A percentile compares a stretch with the other conserved stretches of the same genome.
These are phyloP conservation scores for Zygnema cylindricum DNA, from an alignment of 139 green algal species.

Conservation along the genomic window DNA sequence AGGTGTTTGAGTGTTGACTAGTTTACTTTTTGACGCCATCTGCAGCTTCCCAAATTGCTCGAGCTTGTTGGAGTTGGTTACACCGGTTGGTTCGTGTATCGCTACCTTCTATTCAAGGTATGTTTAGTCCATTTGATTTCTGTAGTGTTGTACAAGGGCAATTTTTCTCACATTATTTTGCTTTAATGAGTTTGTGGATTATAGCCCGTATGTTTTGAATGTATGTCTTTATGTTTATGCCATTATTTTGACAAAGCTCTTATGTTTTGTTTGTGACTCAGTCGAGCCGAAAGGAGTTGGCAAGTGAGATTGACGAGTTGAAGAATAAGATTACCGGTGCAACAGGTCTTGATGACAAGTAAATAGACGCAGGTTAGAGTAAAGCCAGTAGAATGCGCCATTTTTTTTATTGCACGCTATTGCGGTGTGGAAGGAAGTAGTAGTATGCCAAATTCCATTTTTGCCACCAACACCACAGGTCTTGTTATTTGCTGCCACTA, in stretches of 20 bases:
- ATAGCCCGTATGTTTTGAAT: not conserved
- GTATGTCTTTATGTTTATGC: slow-evolving; percentile 21
- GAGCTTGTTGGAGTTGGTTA: slow-evolving; percentile 98
- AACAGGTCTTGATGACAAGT: not conserved
- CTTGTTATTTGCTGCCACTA: not conserved
- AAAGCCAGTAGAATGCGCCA: not conserved
- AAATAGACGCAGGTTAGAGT: not conserved
- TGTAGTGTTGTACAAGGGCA: too few relatives aligned
- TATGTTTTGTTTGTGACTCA: too few relatives aligned
- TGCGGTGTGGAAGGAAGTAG: not conserved
- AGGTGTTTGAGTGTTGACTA: too few relatives aligned
- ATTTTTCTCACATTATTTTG: too few relatives aligned
- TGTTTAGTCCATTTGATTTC: too few relatives aligned
- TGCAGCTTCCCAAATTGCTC: slow-evolving; percentile 91
- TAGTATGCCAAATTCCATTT: not conserved
- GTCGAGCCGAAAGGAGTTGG: slow-evolving; percentile 88
- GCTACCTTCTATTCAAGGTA: slow-evolving; percentile 98
- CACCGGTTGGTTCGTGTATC: slow-evolving; percentile 96
- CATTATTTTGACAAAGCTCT: too few relatives aligned
- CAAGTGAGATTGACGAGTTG: slow-evolving; percentile 89
- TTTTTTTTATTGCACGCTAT: not conserved
- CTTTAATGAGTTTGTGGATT: not conserved
- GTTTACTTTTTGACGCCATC: not conserved
- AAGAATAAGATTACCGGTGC: slow-evolving; percentile 92
- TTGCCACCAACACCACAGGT: not conserved